A percentile compares a stretch with the other conserved stretches of the same genome.
Evolutionary conservation across 192 early-diverging fungal species (phyloP).

Genomic region (Entomortierella beljakovae): DNA sequence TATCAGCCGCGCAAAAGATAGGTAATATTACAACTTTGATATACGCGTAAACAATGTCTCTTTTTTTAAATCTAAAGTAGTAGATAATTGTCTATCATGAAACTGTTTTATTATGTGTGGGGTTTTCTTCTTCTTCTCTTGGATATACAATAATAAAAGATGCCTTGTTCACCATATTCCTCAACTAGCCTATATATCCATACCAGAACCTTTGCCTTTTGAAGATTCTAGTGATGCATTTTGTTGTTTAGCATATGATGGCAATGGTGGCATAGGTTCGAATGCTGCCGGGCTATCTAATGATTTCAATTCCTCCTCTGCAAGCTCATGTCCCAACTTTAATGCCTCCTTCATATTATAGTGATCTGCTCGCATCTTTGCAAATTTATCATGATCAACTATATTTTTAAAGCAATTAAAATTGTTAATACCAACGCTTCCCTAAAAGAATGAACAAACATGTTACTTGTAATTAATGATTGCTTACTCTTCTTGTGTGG

Average conservation of each 20-base stretch:
- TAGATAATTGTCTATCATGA: too few species aligned
- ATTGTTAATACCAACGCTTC: too few species aligned
- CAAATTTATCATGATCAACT: constrained; percentile 80
- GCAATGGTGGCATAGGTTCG: constrained; percentile 29
- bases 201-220: not conserved
- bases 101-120: too few species aligned
- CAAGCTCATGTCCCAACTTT: constrained; percentile 61
- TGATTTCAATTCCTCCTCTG: constrained; percentile 58
- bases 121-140: too few species aligned
- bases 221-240: not conserved
- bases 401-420: constrained; percentile 24
- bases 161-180: too few species aligned
- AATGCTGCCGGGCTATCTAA: constrained; percentile 11
- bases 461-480: not conserved
- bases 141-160: too few species aligned
- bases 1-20: too few species aligned
- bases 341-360: constrained; percentile 91
- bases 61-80: too few species aligned
- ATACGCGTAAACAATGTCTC: too few species aligned
- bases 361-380: constrained; percentile 82
- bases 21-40: too few species aligned
- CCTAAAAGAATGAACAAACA: not conserved
- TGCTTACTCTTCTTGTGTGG: constrained; percentile 34
- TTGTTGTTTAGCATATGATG: constrained; percentile 24
- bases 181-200: not conserved